phyloP scores from a whole-genome alignment of 1,139 yeast species.

The Candida sanyaensis region DNA sequence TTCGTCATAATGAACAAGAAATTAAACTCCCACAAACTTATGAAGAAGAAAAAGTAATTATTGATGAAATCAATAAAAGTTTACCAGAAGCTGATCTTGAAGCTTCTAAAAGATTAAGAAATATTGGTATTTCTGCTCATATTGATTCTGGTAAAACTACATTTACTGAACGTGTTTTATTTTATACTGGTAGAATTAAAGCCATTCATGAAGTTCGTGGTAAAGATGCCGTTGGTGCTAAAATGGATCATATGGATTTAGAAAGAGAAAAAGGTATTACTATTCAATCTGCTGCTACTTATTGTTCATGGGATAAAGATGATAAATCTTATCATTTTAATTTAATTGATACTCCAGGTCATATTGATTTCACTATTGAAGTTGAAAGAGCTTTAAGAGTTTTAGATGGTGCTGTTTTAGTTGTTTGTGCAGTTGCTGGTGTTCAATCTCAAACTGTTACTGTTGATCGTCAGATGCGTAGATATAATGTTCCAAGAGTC shows the following conservation, averaged over 20 bases:
- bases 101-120: conserved; percentile 67
- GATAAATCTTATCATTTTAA: conserved; percentile 77
- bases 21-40: conserved; percentile 37
- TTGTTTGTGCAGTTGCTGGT: conserved; percentile 97
- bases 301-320: conserved; percentile 91
- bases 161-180: conserved; percentile 94
- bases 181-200: conserved; percentile 95
- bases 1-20: conserved; percentile 14
- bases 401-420: conserved; percentile 95
- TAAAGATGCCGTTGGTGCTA: conserved; percentile 96
- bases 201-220: conserved; percentile 99
- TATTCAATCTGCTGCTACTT: conserved; percentile 97
- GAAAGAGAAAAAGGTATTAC: conserved; percentile 97
- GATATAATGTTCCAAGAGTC: conserved; percentile 95
- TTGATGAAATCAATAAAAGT: conserved; percentile 56
- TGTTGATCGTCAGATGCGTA: conserved; percentile 98
- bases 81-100: conserved; percentile 60
- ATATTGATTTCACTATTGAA: conserved; percentile 97
- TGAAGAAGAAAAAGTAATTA: conserved; percentile 69
- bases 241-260: conserved; percentile 91
- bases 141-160: conserved; percentile 82
- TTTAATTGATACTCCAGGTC: conserved; percentile 97
- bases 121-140: conserved; percentile 97
- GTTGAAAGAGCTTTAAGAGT: conserved; percentile 97
- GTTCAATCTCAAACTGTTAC: conserved; percentile 98